Percentiles rank a stretch among this genome's conserved stretches.
Conservation (phyloP, 192 early-diverging fungal genomes). For the Globomyces pollinis-pini region DNA sequence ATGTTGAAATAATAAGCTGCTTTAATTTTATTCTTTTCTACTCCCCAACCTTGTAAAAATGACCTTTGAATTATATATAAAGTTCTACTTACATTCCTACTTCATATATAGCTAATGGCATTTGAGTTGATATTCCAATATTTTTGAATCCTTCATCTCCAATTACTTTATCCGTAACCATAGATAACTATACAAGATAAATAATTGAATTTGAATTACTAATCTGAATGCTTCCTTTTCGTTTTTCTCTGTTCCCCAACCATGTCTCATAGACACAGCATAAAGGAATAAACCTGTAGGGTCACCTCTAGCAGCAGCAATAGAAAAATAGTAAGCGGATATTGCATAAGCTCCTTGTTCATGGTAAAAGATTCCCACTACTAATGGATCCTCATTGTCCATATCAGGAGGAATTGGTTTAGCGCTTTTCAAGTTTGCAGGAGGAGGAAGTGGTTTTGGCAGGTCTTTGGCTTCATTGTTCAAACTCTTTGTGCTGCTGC, state of each 20-base stretch:
- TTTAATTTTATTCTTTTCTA: constrained; percentile 27
- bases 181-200: not conserved
- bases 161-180: not conserved
- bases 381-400: constrained; percentile 28
- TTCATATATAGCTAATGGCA: constrained; percentile 36
- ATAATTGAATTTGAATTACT: too few species aligned
- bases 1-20: constrained; percentile 37
- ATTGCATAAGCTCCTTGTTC: constrained; percentile 33
- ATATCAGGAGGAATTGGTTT: constrained; percentile 13
- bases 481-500: not conserved
- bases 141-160: not conserved
- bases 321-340: constrained; percentile 42
- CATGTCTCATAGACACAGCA: constrained; percentile 43
- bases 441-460: constrained; percentile 9
- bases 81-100: too few species aligned
- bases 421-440: constrained; percentile 9
- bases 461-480: too few species aligned
- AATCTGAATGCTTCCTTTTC: constrained; percentile 18
- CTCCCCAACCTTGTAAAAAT: constrained; percentile 47
- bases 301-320: constrained; percentile 31
- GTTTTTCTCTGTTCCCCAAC: constrained; percentile 37
- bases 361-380: constrained; percentile 41
- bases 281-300: constrained; percentile 42
- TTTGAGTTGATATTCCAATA: constrained; percentile 18
- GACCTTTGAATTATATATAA: too few species aligned